Base-by-base conservation (phyloP, 441 rosid genomes). In the Sinapis alba region DNA sequence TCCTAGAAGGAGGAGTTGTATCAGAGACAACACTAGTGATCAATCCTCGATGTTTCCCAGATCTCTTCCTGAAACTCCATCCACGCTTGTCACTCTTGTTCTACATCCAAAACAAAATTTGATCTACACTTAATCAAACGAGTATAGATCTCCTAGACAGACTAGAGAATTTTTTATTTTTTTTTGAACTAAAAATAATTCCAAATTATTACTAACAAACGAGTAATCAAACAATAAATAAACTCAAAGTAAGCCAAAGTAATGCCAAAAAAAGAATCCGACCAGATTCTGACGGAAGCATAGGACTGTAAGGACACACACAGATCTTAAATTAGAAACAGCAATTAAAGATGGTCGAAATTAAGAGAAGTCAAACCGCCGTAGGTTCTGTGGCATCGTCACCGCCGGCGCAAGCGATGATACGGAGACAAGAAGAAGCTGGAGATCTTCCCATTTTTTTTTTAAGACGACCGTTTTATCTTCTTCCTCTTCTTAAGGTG, bases 51-150 rank as follows among this genome's bases (percentile, higher is more conserved):
- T 93, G 91, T 61, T 86, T 82, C 38, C 86, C 89, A 79, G 97
- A 83, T 79, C 84, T 88, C 84, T 89, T 93, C 73, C 92, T 87
- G 82, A 93, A 90, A 86, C 97, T 93, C 98, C 98, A 93, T 68
- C 94, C 87, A 24, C 85, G 82, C 71, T 83, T 90, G 68, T 87
- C 91, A 75, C 79, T 78, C 79, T 90, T 87, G 72, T 76, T 83
- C 97, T 93, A 90, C 59, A 83, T 65, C 58, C 36, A 20, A 41
- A 8, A 16, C 58, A 69, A 7, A 11, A 68, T 15, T 15, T 45
- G 36, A 65, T 20, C 28, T 47, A 50, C n/a, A 53, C 53, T 45
- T 45, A 15, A 13, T 15, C 32, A 68, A 50, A 50, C 8, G 18
- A 2, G 1, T 50, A 18, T 50, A 45, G 4, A 50, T 51, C 58